Percentiles rank a stretch among this genome's conserved stretches.
These are phyloP conservation scores for Moringa oleifera DNA, from an alignment of 345 rosid species.

Conservation along the genomic window DNA sequence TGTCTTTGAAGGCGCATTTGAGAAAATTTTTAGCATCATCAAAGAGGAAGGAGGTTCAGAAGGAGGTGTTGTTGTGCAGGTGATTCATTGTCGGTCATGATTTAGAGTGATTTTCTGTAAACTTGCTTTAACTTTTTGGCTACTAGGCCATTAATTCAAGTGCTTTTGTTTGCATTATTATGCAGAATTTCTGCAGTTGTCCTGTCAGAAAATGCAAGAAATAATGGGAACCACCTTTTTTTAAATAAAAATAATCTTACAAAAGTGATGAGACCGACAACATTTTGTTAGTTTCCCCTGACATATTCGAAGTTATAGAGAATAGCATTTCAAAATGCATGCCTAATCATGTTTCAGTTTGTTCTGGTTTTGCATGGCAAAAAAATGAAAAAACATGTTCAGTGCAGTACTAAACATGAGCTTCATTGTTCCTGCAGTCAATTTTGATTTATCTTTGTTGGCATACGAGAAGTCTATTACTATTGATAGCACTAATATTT, in stretches of 20 bases:
- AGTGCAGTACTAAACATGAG: too few relatives aligned
- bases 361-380: too few relatives aligned
- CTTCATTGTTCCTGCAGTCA: neutral
- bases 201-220: neutral
- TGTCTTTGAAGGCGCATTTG: slow-evolving; percentile 98
- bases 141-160: neutral
- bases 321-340: too few relatives aligned
- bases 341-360: too few relatives aligned
- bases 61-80: slow-evolving; percentile 99
- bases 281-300: too few relatives aligned
- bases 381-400: too few relatives aligned
- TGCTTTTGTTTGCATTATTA: neutral
- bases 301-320: too few relatives aligned
- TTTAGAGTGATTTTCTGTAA: neutral
- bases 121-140: slow-evolving; percentile 3
- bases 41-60: slow-evolving; percentile 97
- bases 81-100: slow-evolving; percentile 20
- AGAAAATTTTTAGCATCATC: slow-evolving; percentile 87
- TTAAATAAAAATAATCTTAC: too few relatives aligned
- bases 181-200: neutral
- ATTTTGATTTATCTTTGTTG: slow-evolving; percentile 2
- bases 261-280: too few relatives aligned
- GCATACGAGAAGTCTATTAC: slow-evolving; percentile 10
- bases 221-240: neutral
- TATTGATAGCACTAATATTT: slow-evolving; percentile 5